phyloP scores from a whole-genome alignment of 176 grass and related monocot genomes.

The Puccinellia tenuiflora region DNA sequence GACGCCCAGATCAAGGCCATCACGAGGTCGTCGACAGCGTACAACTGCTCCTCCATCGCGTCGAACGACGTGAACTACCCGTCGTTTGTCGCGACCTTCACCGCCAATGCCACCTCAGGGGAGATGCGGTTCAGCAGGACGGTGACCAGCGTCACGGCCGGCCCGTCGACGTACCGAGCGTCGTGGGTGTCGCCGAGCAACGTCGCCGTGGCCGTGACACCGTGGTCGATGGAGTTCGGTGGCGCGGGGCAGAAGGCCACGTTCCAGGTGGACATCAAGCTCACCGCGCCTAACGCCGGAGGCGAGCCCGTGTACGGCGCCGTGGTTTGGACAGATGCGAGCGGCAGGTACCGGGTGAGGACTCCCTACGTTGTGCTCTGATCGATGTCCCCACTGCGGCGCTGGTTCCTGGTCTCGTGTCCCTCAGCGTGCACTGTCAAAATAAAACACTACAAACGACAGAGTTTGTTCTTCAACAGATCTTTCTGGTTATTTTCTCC shows the following conservation, averaged over 20 bases:
- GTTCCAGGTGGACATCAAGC: slow-evolving; percentile 30
- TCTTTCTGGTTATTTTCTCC: neutral
- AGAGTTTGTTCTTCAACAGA: neutral
- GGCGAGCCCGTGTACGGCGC: slow-evolving; percentile 17
- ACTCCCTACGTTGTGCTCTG: slow-evolving; percentile 34
- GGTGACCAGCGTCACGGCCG: slow-evolving; percentile 30
- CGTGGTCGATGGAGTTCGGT: slow-evolving; percentile 25
- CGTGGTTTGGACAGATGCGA: slow-evolving; percentile 29
- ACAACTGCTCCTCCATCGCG: slow-evolving; percentile 35
- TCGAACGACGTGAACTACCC: slow-evolving; percentile 57
- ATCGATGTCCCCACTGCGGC: neutral
- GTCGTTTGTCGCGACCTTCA: slow-evolving; percentile 33
- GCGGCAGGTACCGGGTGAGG: slow-evolving; percentile 26
- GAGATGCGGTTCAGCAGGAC: slow-evolving; percentile 32
- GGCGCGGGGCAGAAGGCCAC: slow-evolving; percentile 16
- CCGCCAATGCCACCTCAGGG: neutral
- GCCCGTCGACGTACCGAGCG: neutral
- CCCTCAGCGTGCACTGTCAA: neutral
- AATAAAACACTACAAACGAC: neutral
- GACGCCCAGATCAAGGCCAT: slow-evolving; percentile 53
- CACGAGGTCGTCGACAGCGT: slow-evolving; percentile 33
- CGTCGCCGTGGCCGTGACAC: slow-evolving; percentile 20
- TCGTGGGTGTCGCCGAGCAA: slow-evolving; percentile 18
- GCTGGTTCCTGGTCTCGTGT: neutral
- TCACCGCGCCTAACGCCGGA: neutral